A percentile compares a stretch with the other conserved stretches of the same genome.
Evolutionary conservation across 768 basidiomycete species (phyloP).

Genomic region (Podaxis carcinomalis): DNA sequence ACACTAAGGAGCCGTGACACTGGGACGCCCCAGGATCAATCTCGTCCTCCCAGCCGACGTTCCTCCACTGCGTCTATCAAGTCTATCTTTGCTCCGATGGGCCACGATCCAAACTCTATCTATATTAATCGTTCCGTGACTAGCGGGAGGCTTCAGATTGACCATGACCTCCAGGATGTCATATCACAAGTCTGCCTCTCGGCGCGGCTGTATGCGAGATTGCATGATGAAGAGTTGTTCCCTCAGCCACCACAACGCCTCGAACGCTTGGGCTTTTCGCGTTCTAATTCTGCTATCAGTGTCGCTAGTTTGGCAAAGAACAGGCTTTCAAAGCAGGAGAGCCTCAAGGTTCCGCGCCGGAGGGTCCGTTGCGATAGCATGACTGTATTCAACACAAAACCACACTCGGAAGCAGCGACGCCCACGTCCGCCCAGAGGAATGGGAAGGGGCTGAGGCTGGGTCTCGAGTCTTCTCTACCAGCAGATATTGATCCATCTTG

Average conservation of each 20-base stretch:
- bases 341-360: conserved; percentile 60
- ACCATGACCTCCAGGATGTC: conserved; percentile 76
- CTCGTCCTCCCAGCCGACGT: conserved; percentile 43
- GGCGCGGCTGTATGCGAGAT: conserved; percentile 62
- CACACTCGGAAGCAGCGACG: conserved; percentile 20
- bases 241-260: conserved; percentile 38
- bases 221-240: conserved; percentile 61
- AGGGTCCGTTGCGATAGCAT: conserved; percentile 37
- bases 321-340: conserved; percentile 64
- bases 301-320: conserved; percentile 60
- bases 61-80: conserved; percentile 64
- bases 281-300: conserved; percentile 56
- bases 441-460: conserved; percentile 32
- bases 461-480: conserved; percentile 25
- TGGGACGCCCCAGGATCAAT: conserved; percentile 19
- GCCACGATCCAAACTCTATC: conserved; percentile 52
- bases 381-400: conserved; percentile 27
- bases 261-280: conserved; percentile 37
- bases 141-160: conserved; percentile 64
- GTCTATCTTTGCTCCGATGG: conserved; percentile 49
- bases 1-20: conserved; percentile 22
- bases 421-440: conserved; percentile 22
- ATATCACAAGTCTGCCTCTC: conserved; percentile 69
- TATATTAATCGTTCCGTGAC: conserved; percentile 66
- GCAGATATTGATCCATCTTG: not conserved